phyloP scores from a whole-genome alignment of 2,329 filamentous ascomycete species.

The Rasamsonia emersonii region DNA sequence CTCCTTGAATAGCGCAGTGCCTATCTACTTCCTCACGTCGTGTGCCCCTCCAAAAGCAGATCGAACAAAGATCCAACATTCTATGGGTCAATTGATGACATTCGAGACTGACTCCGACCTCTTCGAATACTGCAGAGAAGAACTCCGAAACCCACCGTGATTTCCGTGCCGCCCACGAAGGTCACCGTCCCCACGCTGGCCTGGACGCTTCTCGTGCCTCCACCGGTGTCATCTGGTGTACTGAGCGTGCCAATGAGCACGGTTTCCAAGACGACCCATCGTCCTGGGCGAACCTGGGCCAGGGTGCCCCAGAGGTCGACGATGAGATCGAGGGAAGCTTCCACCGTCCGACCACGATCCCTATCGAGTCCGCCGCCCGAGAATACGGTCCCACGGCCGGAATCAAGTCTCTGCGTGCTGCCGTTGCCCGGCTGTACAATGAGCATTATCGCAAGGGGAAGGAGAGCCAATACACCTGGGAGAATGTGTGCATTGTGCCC shows the following conservation, averaged over 20 bases:
- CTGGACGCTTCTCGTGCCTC: conserved; percentile 81
- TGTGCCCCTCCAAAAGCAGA: no score
- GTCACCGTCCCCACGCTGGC: conserved; percentile 82
- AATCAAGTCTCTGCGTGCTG: conserved; percentile 81
- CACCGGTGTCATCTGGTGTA: conserved; percentile 82
- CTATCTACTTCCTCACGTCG: no score
- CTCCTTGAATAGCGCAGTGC: no score
- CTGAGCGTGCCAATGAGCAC: conserved; percentile 68
- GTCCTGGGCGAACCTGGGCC: conserved; percentile 85
- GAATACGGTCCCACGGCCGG: conserved; percentile 93
- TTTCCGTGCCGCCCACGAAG: conserved; percentile 83
- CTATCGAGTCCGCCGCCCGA: conserved; percentile 67
- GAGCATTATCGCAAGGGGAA: conserved; percentile 83
- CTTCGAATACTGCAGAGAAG: conserved; percentile 50
- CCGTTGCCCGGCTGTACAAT: conserved; percentile 88
- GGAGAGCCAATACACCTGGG: conserved; percentile 85
- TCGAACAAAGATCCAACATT: no score
- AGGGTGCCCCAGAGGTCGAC: conserved; percentile 89
- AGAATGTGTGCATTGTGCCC: conserved; percentile 94
- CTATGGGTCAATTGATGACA: no score
- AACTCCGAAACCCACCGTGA: conserved; percentile 78
- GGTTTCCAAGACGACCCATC: conserved; percentile 77
- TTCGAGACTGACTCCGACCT: no score
- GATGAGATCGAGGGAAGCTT: conserved; percentile 89
- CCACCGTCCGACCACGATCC: conserved; percentile 66